Base-by-base conservation (phyloP, 768 basidiomycete species). In the Piloderma croceum region DNA sequence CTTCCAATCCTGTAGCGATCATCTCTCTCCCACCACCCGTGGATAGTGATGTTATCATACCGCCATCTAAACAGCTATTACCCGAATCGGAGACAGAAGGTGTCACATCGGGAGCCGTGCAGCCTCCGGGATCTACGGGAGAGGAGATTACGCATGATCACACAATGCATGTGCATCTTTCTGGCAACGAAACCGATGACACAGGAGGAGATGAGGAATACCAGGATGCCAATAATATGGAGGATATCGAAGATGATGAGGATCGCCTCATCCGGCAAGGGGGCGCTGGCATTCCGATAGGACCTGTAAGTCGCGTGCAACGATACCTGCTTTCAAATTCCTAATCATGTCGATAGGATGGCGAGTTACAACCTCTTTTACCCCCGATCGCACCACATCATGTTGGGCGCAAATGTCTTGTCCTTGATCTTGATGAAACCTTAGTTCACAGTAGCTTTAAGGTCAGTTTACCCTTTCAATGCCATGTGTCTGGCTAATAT, bases 401-500 rank as follows among this genome's bases (percentile, higher is more conserved):
- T 52, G 74, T 65, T 24, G 94, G 94, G 23, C 71, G 91, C 42
- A 99, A 99, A 67, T 98, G 96, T 54, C 75, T 98, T 9, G 92
- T 98, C 31, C 76, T 99, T 20, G 96, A 99, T 65, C 73, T 99
- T 29, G 94, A 99, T 51, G 94, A 99, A 64, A 99, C 96, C 3
- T 71, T 99, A 15, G 82, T 98, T 15, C 94, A 98, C 65, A 91
- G 88, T 57, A 93, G 90, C 60, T 97, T 99, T 79, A 99, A 97
- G 80, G 93, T 94, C 46, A 27, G 67, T 43, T 10, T 45, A 12
- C 36, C 7, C 12, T 7, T 38, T 18, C 12, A 22, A 22, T 34
- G 3, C 21, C 11, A 23, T 35, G 19, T 34, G n/a, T 7, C 12
- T 24, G 19, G 34, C 29, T 9, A 31, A 41, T 22, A 24, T 41